phyloP scores from a whole-genome alignment of 441 rosid genomes.

The Francoa sonchifolia region DNA sequence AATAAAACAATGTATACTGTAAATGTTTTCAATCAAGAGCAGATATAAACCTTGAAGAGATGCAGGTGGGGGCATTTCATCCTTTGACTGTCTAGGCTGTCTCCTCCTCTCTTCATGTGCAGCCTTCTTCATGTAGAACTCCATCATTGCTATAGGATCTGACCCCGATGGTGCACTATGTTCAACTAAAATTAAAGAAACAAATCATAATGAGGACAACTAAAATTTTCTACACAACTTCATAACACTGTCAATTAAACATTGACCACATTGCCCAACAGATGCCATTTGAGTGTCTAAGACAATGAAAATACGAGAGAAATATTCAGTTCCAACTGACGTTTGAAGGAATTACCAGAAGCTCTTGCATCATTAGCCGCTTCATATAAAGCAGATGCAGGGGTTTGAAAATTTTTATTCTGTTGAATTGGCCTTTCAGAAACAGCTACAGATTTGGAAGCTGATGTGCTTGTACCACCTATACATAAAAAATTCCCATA shows the following conservation, averaged over 20 bases:
- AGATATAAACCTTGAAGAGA: constrained; percentile 63
- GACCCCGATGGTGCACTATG: constrained; percentile 36
- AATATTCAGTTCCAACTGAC: no score
- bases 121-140: constrained; percentile 92
- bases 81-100: constrained; percentile 84
- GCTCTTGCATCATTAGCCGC: constrained; percentile 31
- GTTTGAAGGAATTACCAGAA: constrained; percentile 19
- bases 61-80: constrained; percentile 97
- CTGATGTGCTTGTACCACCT: constrained; percentile 36
- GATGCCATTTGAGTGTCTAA: no score
- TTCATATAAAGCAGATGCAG: constrained; percentile 82
- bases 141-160: constrained; percentile 97
- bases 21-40: constrained; percentile 6
- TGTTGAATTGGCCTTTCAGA: constrained; percentile 37
- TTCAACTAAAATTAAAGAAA: constrained; percentile 27
- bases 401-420: constrained; percentile 57
- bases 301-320: no score
- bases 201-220: no score
- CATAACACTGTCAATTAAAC: no score
- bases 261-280: neutral
- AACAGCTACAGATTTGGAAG: constrained; percentile 26
- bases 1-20: neutral
- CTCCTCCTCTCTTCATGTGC: constrained; percentile 86
- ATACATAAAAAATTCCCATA: neutral
- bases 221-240: no score